Base-by-base conservation (phyloP, 495 filamentous ascomycete genomes). In the Aspergillus haitiensis region DNA sequence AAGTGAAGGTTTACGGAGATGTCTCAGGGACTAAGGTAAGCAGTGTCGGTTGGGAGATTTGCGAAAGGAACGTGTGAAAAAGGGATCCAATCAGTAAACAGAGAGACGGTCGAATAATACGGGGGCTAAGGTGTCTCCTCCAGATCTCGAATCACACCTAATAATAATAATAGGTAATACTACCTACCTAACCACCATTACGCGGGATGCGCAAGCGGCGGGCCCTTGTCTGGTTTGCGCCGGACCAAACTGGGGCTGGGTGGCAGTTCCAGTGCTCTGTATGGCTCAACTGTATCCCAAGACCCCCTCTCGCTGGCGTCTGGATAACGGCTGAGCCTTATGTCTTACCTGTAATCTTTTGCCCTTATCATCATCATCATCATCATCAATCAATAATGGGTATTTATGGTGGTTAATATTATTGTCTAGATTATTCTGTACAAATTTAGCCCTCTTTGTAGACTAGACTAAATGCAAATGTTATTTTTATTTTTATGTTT, bases 181-280 rank as follows among this genome's bases (percentile, higher is more conserved):
- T 51, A 2, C 12, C 12, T n/a, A n/a, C n/a, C n/a, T n/a, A 7
- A 51, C 34, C 15, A 32, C 32, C 9, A 50, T 31, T 50, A 37
- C 18, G 7, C 47, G 36, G 36, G n/a, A 15, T 55, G 51, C 51
- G 55, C 50, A 49, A 60, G 58, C n/a, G 33, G 61, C 37, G 52
- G 49, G 34, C 33, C 45, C 18, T 50, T 45, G 35, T 32, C 35
- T 27, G 36, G 47, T 34, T 32, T 52, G 45, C 56, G 56, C 56
- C 56, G 52, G 40, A 44, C 51, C 40, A 50, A 55, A 59, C 57
- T 45, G 61, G 61, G 56, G 61, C 61, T 48, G 36, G 31, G 56
- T 52, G 35, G 47, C 51, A 46, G 45, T 37, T 49, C 32, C 36
- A 11, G 21, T 58, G 39, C 18, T 59, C 47, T 59, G 56, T 63